These are phyloP conservation scores for Aspergillus coremiiformis DNA, from an alignment of 495 filamentous ascomycete genomes.

Conservation along the genomic window DNA sequence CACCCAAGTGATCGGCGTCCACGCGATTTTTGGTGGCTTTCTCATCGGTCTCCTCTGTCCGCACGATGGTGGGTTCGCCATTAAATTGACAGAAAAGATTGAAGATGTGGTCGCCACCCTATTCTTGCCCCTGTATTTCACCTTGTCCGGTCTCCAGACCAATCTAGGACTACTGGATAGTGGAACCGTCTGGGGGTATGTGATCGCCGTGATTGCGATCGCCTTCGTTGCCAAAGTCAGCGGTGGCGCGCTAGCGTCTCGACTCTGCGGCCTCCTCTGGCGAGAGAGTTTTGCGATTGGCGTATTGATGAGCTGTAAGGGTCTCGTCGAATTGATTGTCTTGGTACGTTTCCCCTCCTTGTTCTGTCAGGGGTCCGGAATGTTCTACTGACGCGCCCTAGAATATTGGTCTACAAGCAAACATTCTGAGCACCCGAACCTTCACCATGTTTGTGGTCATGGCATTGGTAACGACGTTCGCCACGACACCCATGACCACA, in stretches of 20 bases:
- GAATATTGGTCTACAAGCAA: slow-evolving; percentile 93
- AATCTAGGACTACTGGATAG: slow-evolving; percentile 78
- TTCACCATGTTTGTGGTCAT: slow-evolving; percentile 99
- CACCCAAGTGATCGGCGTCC: slow-evolving; percentile 86
- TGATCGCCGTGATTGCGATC: slow-evolving; percentile 72
- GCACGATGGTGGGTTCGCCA: slow-evolving; percentile 89
- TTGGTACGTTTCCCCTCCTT: slow-evolving; percentile 50
- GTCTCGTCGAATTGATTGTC: slow-evolving; percentile 91
- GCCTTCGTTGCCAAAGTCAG: slow-evolving; percentile 83
- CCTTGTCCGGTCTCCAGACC: slow-evolving; percentile 82
- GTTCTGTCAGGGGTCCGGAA: not conserved
- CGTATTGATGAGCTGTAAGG: slow-evolving; percentile 95
- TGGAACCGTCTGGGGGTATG: slow-evolving; percentile 88
- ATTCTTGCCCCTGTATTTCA: slow-evolving; percentile 94
- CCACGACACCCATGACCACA: slow-evolving; percentile 77
- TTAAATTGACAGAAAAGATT: slow-evolving; percentile 91
- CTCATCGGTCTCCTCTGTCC: slow-evolving; percentile 87
- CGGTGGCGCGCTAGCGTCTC: slow-evolving; percentile 77
- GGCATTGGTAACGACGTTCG: slow-evolving; percentile 86
- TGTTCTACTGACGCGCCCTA: slow-evolving; percentile 34
- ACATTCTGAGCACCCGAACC: slow-evolving; percentile 75
- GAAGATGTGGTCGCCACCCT: slow-evolving; percentile 85
- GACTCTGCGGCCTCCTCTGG: slow-evolving; percentile 75
- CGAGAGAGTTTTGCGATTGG: slow-evolving; percentile 89
- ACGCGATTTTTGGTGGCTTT: slow-evolving; percentile 88